A percentile compares a stretch with the other conserved stretches of the same genome.
These are phyloP conservation scores for Lentinula raphanica DNA, from an alignment of 768 basidiomycete species.

Conservation along the genomic window DNA sequence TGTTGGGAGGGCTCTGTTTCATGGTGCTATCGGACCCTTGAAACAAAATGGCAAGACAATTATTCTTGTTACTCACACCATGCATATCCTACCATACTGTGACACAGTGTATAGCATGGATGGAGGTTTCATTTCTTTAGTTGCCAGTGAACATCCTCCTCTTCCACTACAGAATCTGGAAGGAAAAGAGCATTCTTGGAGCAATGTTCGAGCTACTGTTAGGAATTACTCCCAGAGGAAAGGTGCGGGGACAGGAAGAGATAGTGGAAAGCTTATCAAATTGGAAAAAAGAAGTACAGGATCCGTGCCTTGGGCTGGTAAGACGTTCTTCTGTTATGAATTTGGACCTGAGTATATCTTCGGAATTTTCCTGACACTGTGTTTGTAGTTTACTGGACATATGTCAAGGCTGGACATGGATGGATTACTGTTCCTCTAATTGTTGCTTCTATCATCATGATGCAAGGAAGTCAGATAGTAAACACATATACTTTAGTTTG, in stretches of 20 bases:
- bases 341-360: too few relatives aligned
- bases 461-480: constrained; percentile 58
- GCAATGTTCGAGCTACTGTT: constrained; percentile 22
- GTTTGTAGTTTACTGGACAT: constrained; percentile 51
- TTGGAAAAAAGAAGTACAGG: constrained; percentile 62
- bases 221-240: constrained; percentile 2
- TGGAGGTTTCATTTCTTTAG: constrained; percentile 44
- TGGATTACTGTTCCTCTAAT: constrained; percentile 45
- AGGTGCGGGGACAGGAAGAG: constrained; percentile 55
- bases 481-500: constrained; percentile 67
- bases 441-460: constrained; percentile 42
- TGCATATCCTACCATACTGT: constrained; percentile 47
- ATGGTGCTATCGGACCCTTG: constrained; percentile 54
- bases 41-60: constrained; percentile 43
- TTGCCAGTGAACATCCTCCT: neutral
- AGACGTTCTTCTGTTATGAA: constrained; percentile 10
- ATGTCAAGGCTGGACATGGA: constrained; percentile 52
- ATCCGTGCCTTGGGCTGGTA: constrained; percentile 47
- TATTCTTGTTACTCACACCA: constrained; percentile 50
- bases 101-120: constrained; percentile 46
- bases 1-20: constrained; percentile 65
- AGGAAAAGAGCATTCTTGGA: constrained; percentile 12
- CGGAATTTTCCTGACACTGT: neutral
- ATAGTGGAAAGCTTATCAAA: constrained; percentile 61
- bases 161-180: neutral